A percentile compares a stretch with the other conserved stretches of the same genome.
Evolutionary conservation across 1,139 yeast genomes (phyloP).

Genomic region (Yamadazyma jaroonii): DNA sequence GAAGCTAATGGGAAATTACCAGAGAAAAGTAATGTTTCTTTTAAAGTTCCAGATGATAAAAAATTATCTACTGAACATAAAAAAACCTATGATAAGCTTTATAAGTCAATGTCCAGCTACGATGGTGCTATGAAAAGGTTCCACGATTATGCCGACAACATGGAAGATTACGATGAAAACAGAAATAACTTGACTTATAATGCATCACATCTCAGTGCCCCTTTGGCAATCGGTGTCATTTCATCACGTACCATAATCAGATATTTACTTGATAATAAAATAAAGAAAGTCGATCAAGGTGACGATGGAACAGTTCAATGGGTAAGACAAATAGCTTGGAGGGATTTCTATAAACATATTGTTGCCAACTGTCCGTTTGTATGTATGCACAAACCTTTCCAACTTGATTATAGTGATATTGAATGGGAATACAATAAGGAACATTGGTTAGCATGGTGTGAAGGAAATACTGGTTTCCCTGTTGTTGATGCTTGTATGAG

Average conservation of each 20-base stretch:
- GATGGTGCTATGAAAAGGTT: background rate
- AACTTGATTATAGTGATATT: constrained; percentile 35
- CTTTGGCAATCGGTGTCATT: constrained; percentile 46
- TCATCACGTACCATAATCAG: constrained; percentile 38
- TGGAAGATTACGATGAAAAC: constrained; percentile 26
- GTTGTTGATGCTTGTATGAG: constrained; percentile 59
- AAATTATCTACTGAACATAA: constrained; percentile 7
- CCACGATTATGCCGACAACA: constrained; percentile 14
- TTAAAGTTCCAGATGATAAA: constrained; percentile 12
- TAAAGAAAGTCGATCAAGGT: constrained; percentile 23
- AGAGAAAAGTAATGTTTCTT: background rate
- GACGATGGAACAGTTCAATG: constrained; percentile 37
- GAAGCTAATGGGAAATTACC: background rate
- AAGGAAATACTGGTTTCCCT: constrained; percentile 54
- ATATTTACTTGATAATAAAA: constrained; percentile 21
- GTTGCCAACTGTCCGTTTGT: constrained; percentile 49
- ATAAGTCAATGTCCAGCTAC: constrained; percentile 8
- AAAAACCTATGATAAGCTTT: constrained; percentile 16
- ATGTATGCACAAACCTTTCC: constrained; percentile 49
- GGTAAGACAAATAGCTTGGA: constrained; percentile 55
- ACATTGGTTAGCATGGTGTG: constrained; percentile 46
- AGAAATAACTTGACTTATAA: constrained; percentile 26
- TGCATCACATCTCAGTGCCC: constrained; percentile 43
- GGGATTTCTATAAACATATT: constrained; percentile 54
- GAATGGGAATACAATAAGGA: constrained; percentile 41